These are phyloP conservation scores for Musa troglodytarum DNA, from an alignment of 176 grass and related monocot genomes.

Conservation along the genomic window DNA sequence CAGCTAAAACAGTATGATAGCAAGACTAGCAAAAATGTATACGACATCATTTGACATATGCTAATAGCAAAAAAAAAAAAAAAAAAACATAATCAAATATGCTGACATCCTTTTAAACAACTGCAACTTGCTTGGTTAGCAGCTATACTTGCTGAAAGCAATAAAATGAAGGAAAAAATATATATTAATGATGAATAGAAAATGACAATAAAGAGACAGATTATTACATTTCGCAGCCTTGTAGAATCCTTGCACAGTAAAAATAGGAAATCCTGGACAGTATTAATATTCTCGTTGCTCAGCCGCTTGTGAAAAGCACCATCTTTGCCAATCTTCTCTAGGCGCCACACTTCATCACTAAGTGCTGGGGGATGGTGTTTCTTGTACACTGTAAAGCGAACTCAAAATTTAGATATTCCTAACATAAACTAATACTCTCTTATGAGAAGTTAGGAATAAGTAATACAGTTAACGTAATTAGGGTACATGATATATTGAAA, in stretches of 20 bases:
- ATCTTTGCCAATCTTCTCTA: constrained; percentile 97
- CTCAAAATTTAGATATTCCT: constrained; percentile 12
- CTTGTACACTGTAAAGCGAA: constrained; percentile 69
- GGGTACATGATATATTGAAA: neutral
- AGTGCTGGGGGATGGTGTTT: constrained; percentile 88
- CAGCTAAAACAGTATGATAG: too few relatives aligned
- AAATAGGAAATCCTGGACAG: constrained; percentile 80
- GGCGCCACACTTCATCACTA: constrained; percentile 82
- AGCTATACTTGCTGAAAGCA: neutral
- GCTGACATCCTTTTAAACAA: neutral
- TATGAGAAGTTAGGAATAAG: neutral
- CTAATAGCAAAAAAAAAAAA: neutral
- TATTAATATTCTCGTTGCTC: constrained; percentile 51
- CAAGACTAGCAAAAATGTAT: too few relatives aligned
- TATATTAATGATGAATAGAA: neutral
- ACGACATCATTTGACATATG: too few relatives aligned
- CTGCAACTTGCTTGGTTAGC: neutral
- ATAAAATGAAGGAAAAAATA: constrained; percentile 3
- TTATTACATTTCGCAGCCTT: constrained; percentile 65
- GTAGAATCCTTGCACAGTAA: constrained; percentile 50
- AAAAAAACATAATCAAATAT: neutral
- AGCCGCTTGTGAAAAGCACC: constrained; percentile 95
- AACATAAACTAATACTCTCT: neutral
- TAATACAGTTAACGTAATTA: neutral
- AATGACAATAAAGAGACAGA: constrained; percentile 12